Conservation (phyloP, 176 grass and related monocot species). For the Guadua angustifolia region DNA sequence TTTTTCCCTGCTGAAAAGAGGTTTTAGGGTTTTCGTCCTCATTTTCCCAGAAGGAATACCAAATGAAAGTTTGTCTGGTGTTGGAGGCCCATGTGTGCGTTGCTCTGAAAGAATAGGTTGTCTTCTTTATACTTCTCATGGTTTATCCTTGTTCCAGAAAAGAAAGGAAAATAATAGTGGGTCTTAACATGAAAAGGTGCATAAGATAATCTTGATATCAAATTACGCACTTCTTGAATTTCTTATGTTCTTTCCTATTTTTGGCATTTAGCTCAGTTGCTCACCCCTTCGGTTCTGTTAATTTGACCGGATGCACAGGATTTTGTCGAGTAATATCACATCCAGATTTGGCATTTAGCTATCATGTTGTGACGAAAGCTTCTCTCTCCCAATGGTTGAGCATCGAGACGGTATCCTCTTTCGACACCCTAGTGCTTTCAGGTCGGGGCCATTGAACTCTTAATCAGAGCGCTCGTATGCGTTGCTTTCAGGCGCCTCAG, state of each 20-base stretch:
- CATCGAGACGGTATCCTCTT: neutral
- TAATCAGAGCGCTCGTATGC: neutral
- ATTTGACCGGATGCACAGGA: neutral
- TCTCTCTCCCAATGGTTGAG: neutral
- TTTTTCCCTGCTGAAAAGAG: conserved; percentile 46
- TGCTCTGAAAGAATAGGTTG: conserved; percentile 58
- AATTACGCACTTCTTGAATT: neutral
- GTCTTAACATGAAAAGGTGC: conserved; percentile 53
- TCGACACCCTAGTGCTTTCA: neutral
- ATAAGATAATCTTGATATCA: conserved; percentile 37
- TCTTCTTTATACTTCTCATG: conserved; percentile 40
- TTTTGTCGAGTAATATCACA: neutral
- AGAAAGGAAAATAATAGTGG: conserved; percentile 46
- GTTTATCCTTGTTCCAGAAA: conserved; percentile 38
- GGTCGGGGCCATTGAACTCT: neutral
- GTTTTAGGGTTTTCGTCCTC: conserved; percentile 55
- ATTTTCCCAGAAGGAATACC: conserved; percentile 55
- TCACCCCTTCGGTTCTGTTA: neutral
- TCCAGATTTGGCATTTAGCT: neutral
- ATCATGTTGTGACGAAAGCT: neutral
- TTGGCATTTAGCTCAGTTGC: neutral
- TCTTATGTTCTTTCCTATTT: neutral
- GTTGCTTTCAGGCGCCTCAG: neutral
- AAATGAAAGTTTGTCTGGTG: conserved; percentile 51
- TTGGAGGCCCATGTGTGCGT: conserved; percentile 49